Conservation (phyloP, 2,329 filamentous ascomycete genomes). For the Lasiodiplodia hormozganensis region DNA sequence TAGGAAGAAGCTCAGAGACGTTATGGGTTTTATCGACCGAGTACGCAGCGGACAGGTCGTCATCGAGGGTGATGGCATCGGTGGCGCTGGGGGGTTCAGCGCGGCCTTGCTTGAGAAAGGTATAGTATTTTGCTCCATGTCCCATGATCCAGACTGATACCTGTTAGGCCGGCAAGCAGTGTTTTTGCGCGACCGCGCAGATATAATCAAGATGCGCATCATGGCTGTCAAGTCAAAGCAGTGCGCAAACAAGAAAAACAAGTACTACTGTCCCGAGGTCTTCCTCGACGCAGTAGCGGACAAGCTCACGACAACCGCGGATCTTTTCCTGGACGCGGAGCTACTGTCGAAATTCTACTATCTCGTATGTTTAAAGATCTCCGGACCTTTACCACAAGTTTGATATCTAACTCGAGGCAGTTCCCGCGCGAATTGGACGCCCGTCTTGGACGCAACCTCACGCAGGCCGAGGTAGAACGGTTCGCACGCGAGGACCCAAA, state of each 20-base stretch:
- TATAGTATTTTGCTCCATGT: slow-evolving; percentile 48
- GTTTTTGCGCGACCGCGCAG: slow-evolving; percentile 90
- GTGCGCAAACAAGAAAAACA: slow-evolving; percentile 82
- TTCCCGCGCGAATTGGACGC: slow-evolving; percentile 92
- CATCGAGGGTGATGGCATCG: slow-evolving; percentile 81
- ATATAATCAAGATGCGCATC: slow-evolving; percentile 89
- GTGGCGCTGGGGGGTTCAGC: slow-evolving; percentile 92
- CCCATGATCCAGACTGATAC: neutral
- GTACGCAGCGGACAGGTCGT: slow-evolving; percentile 84
- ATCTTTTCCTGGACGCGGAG: slow-evolving; percentile 97
- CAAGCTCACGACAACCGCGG: slow-evolving; percentile 92
- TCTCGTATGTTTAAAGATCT: slow-evolving; percentile 57
- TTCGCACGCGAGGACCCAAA: slow-evolving; percentile 95
- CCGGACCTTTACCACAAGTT: neutral
- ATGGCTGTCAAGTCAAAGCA: slow-evolving; percentile 89
- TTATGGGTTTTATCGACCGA: slow-evolving; percentile 89
- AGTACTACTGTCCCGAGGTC: slow-evolving; percentile 95
- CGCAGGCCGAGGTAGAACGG: slow-evolving; percentile 79
- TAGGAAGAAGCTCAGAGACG: slow-evolving; percentile 83
- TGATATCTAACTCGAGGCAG: slow-evolving; percentile 36
- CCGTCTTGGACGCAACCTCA: slow-evolving; percentile 81
- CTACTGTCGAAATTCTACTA: slow-evolving; percentile 97
- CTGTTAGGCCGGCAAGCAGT: slow-evolving; percentile 84
- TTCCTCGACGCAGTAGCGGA: slow-evolving; percentile 97
- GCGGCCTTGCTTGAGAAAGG: slow-evolving; percentile 83